Conservation (phyloP, 2,329 filamentous ascomycete species). For the Botrytis paeoniae region DNA sequence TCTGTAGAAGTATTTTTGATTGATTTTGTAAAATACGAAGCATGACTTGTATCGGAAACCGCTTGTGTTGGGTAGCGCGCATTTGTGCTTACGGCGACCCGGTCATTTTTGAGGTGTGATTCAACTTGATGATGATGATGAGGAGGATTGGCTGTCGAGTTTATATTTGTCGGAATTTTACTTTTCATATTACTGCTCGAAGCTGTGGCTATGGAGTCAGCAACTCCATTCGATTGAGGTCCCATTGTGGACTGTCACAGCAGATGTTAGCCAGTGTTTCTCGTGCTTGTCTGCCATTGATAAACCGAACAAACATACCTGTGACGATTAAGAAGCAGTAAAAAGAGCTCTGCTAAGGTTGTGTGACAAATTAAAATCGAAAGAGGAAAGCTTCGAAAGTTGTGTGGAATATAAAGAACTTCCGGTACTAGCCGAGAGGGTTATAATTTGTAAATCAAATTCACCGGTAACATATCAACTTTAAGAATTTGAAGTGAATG, state of each 20-base stretch:
- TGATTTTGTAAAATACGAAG: no score
- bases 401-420: neutral
- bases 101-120: neutral
- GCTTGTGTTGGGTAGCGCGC: neutral
- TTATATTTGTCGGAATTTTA: rapidly evolving
- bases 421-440: neutral
- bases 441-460: neutral
- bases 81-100: neutral
- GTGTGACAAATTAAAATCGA: neutral
- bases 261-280: neutral
- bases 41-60: neutral
- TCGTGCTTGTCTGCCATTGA: neutral
- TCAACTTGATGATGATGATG: neutral
- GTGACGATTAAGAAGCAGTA: neutral
- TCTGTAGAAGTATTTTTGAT: neutral
- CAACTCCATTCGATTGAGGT: neutral
- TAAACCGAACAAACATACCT: neutral
- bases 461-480: neutral
- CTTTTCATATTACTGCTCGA: neutral
- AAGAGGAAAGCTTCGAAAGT: neutral
- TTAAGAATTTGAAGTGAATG: neutral
- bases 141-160: neutral
- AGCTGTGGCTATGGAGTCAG: neutral
- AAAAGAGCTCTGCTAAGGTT: neutral
- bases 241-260: neutral